Base-by-base conservation (phyloP, 2,329 filamentous ascomycete genomes). In the Penicillium sclerotiorum region DNA sequence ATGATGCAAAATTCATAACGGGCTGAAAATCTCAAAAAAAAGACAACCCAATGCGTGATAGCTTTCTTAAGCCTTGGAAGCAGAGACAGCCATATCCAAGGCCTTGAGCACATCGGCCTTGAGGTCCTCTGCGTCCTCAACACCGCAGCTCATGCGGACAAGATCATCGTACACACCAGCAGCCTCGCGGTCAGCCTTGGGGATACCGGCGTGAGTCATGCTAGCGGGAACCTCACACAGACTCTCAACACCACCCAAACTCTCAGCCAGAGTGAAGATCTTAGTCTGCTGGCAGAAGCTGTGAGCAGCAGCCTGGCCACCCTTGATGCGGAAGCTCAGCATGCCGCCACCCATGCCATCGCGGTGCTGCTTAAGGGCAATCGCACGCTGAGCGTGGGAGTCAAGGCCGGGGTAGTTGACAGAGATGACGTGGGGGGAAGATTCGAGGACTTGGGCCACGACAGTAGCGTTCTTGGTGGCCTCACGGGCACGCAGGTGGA, bases 131-230 rank as follows among this genome's bases (percentile, higher is more conserved):
- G 84, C 83, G 66, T 99, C 94, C 76, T 99, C 94, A 47, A 99
- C 85, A 64, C 94, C 94, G 69, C 91, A 96, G 80, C 90, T 95
- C 53, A 99, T 80, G 58, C 94, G 83, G 23, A 99, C 89, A 7
- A 99, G 81, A 71, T 99, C 94, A 68, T 99, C 94, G 66, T 86
- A 97, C 25, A 99, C 91, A 53, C 94, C 94, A 1, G 94, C 91
- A 3, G 87, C 88, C 80, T 99, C 94, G 50, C 94, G 82, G 78
- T 95, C 85, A 53, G 91, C 91, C 69, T 82, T 84, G 42, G 94
- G 94, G 59, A 99, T 99, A 51, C 93, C 94, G 20, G 91, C 89
- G 73, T 99, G 94, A 15, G 94, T 99, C 94, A 99, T 99, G 74
- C 86, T 89, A 63, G 89, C 89, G 18, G 94, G 94, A 2, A 99